These are phyloP conservation scores for Rhodotorula sp. DNA, from an alignment of 1,284 basidiomycete genomes.

Conservation along the genomic window DNA sequence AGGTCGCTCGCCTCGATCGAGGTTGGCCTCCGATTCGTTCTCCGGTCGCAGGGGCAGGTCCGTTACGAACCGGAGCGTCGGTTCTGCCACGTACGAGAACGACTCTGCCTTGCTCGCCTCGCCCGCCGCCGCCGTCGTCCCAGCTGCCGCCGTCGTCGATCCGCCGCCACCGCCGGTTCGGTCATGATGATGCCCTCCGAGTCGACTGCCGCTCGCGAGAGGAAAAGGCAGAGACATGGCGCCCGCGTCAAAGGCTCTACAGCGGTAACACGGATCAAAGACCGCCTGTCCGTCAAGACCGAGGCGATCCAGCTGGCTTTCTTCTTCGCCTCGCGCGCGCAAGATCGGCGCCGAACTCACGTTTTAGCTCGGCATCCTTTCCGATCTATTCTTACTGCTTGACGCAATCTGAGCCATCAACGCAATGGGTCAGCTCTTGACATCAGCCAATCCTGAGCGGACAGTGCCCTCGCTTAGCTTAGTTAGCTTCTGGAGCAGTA, in stretches of 20 bases:
- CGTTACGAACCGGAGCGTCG: constrained; percentile 10
- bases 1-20: not conserved
- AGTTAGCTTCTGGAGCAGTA: too few species aligned
- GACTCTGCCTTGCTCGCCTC: not conserved
- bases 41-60: constrained; percentile 4
- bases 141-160: not conserved
- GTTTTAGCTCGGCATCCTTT: not conserved
- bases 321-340: too few species aligned
- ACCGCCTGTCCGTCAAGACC: too few species aligned
- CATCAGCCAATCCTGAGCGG: too few species aligned
- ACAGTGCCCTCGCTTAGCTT: too few species aligned
- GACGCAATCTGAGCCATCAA: not conserved
- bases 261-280: too few species aligned
- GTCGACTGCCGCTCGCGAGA: not conserved
- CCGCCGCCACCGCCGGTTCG: not conserved
- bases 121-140: not conserved
- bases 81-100: constrained; percentile 15
- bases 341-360: not conserved
- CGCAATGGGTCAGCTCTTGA: too few species aligned
- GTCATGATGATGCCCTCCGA: not conserved
- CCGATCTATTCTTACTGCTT: not conserved
- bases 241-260: too few species aligned
- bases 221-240: not conserved
- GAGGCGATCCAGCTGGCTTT: too few species aligned
- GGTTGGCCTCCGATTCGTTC: not conserved